Evolutionary conservation across 352 stramenopile species (phyloP), one percentile per base, ranked within the genome.

Genomic region (Pythium coloratum): DNA sequence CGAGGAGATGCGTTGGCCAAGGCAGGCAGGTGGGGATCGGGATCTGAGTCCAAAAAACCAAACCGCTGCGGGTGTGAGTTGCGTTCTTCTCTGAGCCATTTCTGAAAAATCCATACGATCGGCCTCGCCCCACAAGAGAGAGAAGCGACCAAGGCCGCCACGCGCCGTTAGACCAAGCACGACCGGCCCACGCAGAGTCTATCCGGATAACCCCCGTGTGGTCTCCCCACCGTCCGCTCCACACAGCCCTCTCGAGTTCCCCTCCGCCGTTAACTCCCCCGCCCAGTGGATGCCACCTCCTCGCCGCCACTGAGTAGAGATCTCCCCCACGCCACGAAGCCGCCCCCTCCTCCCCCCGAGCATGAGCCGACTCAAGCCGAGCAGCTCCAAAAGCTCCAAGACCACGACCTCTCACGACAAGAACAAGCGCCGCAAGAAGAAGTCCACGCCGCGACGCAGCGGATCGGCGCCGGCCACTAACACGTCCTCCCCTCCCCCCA

Each of bases 81-180:
- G 66, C 66, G 66, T 67, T 72, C 66, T 72, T 72, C 66, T 72
- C 63, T 72, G 66, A 72, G 66, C 66, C 66, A 72, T 67, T 72
- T 72, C 54, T 56, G 60, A 72, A 72, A 64, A 72, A 72, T 68
- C 60, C 66, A 64, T 50, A 59, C 33, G 32, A 62, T 24, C 53
- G 30, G 26, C 51, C 16, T 28, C 10, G 14, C 44, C 36, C 38
- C 42, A 24, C 32, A 30, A 30, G 49, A 40, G 32, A 51, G 34
- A 49, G 57, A 40, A 54, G 24, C 42, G 24, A 33, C 24, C 33
- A 18, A 26, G 47, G 53, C 9, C 20, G 38, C 30, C 16, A 26
- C 49, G 28, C 24, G 49, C 49, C 10, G 28, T 57, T 40, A 40
- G 50, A 34, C 28, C n/a, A 63, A 28, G 24, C 42, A 33, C 56